Percentiles rank a stretch among this genome's conserved stretches.
phyloP scores from a whole-genome alignment of 2,329 filamentous ascomycete genomes.

The Fusarium illudens region DNA sequence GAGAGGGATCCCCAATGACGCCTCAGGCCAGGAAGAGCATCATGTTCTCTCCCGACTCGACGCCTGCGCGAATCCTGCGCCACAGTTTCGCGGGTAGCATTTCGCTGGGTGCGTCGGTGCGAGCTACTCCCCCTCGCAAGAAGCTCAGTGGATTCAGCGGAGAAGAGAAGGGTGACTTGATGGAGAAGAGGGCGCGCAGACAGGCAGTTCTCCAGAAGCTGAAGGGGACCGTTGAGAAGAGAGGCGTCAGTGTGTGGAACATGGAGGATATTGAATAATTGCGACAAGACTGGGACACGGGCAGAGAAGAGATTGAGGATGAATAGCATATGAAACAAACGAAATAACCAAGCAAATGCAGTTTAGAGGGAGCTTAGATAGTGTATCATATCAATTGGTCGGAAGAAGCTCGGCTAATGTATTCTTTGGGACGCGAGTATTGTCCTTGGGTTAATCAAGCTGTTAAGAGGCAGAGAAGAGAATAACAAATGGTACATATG shows the following conservation, averaged over 20 bases:
- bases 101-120: slow-evolving; percentile 52
- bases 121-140: slow-evolving; percentile 62
- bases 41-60: slow-evolving; percentile 56
- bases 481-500: neutral
- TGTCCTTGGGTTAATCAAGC: neutral
- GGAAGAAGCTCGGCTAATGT: slow-evolving; percentile 12
- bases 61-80: slow-evolving; percentile 53
- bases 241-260: slow-evolving; percentile 59
- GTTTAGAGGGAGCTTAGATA: slow-evolving; percentile 43
- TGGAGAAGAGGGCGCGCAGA: slow-evolving; percentile 61
- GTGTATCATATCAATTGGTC: slow-evolving; percentile 42
- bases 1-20: slow-evolving; percentile 55
- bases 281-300: slow-evolving; percentile 1
- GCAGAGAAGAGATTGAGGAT: slow-evolving; percentile 8
- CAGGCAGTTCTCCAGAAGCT: slow-evolving; percentile 63
- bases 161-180: slow-evolving; percentile 66
- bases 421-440: slow-evolving; percentile 2
- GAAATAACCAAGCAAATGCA: slow-evolving; percentile 31
- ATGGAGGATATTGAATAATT: slow-evolving; percentile 58
- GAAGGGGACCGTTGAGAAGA: slow-evolving; percentile 57
- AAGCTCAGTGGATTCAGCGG: slow-evolving; percentile 69
- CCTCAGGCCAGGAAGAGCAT: slow-evolving; percentile 50
- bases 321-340: slow-evolving; percentile 27
- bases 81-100: slow-evolving; percentile 50
- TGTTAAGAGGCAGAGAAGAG: neutral